Conservation (phyloP, 2,329 filamentous ascomycete genomes). For the Ophiostoma populinum region DNA sequence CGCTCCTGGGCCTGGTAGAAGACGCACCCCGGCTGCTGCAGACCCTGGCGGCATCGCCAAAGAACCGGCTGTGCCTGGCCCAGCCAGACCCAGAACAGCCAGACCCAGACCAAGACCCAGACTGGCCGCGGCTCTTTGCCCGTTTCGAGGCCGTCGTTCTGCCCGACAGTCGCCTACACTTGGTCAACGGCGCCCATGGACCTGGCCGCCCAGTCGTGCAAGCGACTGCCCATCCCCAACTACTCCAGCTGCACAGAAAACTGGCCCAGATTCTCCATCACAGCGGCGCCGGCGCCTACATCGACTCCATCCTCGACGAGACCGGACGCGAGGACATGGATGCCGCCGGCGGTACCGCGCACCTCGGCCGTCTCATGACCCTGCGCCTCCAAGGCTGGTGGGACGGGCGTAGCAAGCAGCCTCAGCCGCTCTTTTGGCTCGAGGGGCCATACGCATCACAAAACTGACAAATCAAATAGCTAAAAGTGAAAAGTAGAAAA, state of each 20-base stretch:
- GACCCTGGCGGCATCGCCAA: background rate
- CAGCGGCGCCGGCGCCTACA: slow-evolving; percentile 1
- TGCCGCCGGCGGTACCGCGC: slow-evolving; percentile 1
- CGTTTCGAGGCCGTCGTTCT: too few relatives aligned
- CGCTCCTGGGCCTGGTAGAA: background rate
- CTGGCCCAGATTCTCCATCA: slow-evolving; percentile 2
- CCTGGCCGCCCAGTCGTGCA: background rate
- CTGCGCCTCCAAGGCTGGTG: slow-evolving; percentile 10
- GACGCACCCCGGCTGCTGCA: background rate
- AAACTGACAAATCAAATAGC: too few relatives aligned
- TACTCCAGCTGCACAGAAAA: background rate
- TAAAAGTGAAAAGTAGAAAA: too few relatives aligned
- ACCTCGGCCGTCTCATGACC: slow-evolving; percentile 7
- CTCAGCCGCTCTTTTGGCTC: too few relatives aligned
- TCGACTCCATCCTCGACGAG: slow-evolving; percentile 4
- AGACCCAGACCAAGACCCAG: too few relatives aligned
- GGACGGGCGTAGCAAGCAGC: too few relatives aligned
- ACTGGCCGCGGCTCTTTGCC: too few relatives aligned
- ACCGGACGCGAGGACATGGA: slow-evolving; percentile 4
- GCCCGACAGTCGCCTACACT: too few relatives aligned
- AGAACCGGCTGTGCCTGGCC: too few relatives aligned
- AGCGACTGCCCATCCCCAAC: background rate
- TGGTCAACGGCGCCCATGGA: background rate
- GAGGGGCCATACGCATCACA: too few relatives aligned
- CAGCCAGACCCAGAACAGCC: too few relatives aligned